These are phyloP conservation scores for Aspergillus bombycis DNA, from an alignment of 2,329 filamentous ascomycete species.

Conservation along the genomic window DNA sequence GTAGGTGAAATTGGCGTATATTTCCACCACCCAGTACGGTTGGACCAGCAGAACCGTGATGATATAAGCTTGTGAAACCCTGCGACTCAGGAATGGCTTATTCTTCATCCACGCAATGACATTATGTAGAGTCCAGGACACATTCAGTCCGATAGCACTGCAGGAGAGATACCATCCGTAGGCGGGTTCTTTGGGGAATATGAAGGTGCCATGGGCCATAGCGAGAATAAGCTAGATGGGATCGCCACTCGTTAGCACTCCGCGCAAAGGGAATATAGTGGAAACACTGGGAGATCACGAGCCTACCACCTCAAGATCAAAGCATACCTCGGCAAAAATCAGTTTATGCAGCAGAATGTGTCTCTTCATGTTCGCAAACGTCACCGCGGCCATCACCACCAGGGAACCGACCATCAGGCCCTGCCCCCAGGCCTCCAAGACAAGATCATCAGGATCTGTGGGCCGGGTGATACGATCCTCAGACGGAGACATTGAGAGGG, in stretches of 20 bases:
- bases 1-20: constrained; percentile 67
- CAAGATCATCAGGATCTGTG: constrained; percentile 36
- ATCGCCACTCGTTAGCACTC: not conserved
- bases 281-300: not conserved
- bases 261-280: not conserved
- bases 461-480: constrained; percentile 24
- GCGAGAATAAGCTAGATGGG: constrained; percentile 56
- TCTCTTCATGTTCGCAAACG: constrained; percentile 54
- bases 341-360: constrained; percentile 54
- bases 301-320: not conserved
- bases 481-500: constrained; percentile 12
- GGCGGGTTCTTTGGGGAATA: constrained; percentile 58
- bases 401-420: constrained; percentile 54
- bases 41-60: constrained; percentile 61
- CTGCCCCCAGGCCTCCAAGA: constrained; percentile 53
- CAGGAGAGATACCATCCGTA: constrained; percentile 68
- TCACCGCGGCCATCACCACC: constrained; percentile 54
- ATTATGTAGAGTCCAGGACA: constrained; percentile 68
- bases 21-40: constrained; percentile 67
- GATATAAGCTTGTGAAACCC: constrained; percentile 60
- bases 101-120: constrained; percentile 70
- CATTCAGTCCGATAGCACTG: constrained; percentile 63
- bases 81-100: constrained; percentile 59
- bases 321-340: constrained; percentile 51
- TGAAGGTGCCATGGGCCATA: constrained; percentile 61